Percentiles rank a stretch among this genome's conserved stretches.
Evolutionary conservation across 495 filamentous ascomycete genomes (phyloP).

Genomic region (Neurospora hispaniola): DNA sequence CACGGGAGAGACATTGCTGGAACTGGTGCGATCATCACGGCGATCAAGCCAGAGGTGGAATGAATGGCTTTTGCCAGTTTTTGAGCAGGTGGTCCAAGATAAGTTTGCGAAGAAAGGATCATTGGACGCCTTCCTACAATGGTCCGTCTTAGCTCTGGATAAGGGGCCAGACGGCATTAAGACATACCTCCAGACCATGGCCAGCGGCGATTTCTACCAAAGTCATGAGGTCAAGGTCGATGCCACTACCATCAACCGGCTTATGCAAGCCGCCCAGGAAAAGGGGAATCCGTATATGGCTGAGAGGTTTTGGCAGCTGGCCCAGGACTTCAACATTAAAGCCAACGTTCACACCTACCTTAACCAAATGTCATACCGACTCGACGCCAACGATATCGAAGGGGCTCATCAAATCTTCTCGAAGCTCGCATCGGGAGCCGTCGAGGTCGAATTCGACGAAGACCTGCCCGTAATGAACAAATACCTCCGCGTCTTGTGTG

Average conservation of each 20-base stretch:
- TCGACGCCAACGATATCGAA: constrained; percentile 56
- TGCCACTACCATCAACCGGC: constrained; percentile 59
- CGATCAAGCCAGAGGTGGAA: constrained; percentile 37
- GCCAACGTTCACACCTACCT: constrained; percentile 57
- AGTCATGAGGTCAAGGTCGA: constrained; percentile 40
- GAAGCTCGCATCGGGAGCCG: constrained; percentile 40
- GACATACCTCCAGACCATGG: constrained; percentile 55
- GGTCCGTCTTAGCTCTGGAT: constrained; percentile 58
- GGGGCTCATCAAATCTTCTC: constrained; percentile 55
- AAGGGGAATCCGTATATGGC: constrained; percentile 58
- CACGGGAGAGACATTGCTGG: constrained; percentile 34
- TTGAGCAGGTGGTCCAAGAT: constrained; percentile 43
- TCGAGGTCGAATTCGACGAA: constrained; percentile 36
- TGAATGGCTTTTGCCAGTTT: constrained; percentile 50
- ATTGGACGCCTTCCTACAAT: constrained; percentile 66
- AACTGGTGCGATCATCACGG: constrained; percentile 38
- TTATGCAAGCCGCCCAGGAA: constrained; percentile 66
- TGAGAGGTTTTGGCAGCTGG: constrained; percentile 58
- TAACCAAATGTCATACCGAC: constrained; percentile 63
- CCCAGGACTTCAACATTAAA: constrained; percentile 46
- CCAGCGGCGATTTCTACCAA: not conserved
- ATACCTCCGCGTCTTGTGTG: constrained; percentile 64
- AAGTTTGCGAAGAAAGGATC: constrained; percentile 34
- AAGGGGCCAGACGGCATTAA: constrained; percentile 60
- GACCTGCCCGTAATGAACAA: constrained; percentile 59